Conservation (phyloP, 1,284 basidiomycete genomes). For the Inonotus obliquus region DNA sequence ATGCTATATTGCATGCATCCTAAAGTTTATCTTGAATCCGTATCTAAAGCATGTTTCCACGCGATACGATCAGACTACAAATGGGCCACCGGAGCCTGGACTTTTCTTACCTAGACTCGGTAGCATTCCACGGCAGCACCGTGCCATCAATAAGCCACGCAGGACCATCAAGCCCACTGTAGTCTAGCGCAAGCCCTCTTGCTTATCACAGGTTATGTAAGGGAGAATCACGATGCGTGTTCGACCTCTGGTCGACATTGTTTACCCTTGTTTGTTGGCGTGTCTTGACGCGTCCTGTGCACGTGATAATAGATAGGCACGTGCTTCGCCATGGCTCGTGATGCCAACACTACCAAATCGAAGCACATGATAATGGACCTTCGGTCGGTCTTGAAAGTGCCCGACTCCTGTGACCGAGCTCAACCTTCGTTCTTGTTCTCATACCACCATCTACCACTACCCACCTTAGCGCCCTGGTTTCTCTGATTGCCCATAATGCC, state of each 20-base stretch:
- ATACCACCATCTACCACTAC: neutral
- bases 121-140: too few species aligned
- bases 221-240: too few species aligned
- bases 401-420: neutral
- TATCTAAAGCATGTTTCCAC: neutral
- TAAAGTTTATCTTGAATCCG: neutral
- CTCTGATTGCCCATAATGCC: conserved; percentile 37
- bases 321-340: neutral
- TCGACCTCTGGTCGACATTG: neutral
- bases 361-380: neutral
- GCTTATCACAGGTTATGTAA: too few species aligned
- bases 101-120: neutral
- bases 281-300: neutral
- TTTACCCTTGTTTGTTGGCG: neutral
- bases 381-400: neutral
- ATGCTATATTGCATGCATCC: neutral
- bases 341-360: neutral
- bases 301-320: neutral
- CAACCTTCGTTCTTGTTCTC: neutral
- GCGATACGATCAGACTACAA: neutral
- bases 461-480: too few species aligned
- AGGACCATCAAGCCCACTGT: too few species aligned
- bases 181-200: too few species aligned
- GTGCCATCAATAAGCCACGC: too few species aligned
- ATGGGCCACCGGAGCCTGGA: neutral